Evolutionary conservation across 257 asterid genomes (phyloP).

Genomic region (Striga asiatica): DNA sequence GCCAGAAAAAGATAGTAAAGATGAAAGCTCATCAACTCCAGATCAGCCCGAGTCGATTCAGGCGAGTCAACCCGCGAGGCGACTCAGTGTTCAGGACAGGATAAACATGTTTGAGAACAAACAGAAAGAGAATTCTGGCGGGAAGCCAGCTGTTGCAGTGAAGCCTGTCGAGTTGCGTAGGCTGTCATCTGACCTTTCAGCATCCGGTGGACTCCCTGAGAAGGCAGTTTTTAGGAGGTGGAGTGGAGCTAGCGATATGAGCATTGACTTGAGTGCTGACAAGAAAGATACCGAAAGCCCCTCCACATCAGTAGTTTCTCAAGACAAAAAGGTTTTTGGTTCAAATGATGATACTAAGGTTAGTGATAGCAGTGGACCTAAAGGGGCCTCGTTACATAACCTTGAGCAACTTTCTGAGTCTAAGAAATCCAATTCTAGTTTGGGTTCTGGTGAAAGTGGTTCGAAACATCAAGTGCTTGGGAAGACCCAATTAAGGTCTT

Average conservation of each 20-base stretch:
- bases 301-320: conserved; percentile 34
- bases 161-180: conserved; percentile 66
- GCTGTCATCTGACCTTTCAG: conserved; percentile 59
- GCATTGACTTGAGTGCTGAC: conserved; percentile 72
- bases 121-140: conserved; percentile 79
- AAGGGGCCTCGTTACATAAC: conserved; percentile 30
- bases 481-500: conserved; percentile 36
- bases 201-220: conserved; percentile 35
- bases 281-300: conserved; percentile 60
- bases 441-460: conserved; percentile 19
- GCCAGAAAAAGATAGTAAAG: conserved; percentile 23
- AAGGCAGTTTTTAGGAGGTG: conserved; percentile 73
- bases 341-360: conserved; percentile 18
- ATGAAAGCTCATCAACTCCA: conserved; percentile 27
- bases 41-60: conserved; percentile 24
- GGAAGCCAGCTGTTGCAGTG: conserved; percentile 41
- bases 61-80: conserved; percentile 45
- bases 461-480: conserved; percentile 30
- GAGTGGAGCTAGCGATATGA: conserved; percentile 94
- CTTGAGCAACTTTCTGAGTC: conserved; percentile 24
- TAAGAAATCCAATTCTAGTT: conserved; percentile 26
- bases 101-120: conserved; percentile 75
- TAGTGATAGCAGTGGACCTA: conserved; percentile 21
- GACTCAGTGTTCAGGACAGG: conserved; percentile 90
- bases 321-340: conserved; percentile 24